These are phyloP conservation scores for Leccinellum luteum DNA, from an alignment of 768 basidiomycete species.

Conservation along the genomic window DNA sequence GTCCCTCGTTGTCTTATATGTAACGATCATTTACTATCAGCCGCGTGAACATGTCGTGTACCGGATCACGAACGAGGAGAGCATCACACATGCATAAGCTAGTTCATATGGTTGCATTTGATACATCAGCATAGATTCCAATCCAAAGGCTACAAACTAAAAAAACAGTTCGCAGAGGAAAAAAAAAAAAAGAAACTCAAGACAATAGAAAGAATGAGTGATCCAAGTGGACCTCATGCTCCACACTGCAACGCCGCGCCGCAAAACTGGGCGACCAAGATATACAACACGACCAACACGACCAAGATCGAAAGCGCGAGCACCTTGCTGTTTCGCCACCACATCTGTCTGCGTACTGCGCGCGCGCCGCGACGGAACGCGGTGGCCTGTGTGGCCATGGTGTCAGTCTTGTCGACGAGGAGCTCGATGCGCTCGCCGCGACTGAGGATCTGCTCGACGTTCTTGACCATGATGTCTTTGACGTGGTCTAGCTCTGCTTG, in stretches of 20 bases:
- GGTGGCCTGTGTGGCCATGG: slow-evolving; percentile 90
- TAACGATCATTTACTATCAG: slow-evolving; percentile 1
- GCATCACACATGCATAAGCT: not conserved
- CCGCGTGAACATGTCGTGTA: too few species aligned
- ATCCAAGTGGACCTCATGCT: not conserved
- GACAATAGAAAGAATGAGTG: slow-evolving; percentile 2
- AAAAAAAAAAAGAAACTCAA: not conserved
- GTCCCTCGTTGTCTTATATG: slow-evolving; percentile 14
- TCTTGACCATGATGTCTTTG: slow-evolving; percentile 98
- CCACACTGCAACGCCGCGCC: slow-evolving; percentile 76
- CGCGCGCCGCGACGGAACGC: slow-evolving; percentile 90
- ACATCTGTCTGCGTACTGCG: slow-evolving; percentile 80
- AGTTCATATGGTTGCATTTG: not conserved
- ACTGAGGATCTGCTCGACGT: slow-evolving; percentile 93
- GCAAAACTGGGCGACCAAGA: slow-evolving; percentile 87
- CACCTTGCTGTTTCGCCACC: slow-evolving; percentile 82
- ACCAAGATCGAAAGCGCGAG: slow-evolving; percentile 67
- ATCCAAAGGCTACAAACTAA: slow-evolving; percentile 9
- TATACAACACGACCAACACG: slow-evolving; percentile 71
- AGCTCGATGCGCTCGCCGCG: slow-evolving; percentile 95
- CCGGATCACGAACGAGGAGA: too few species aligned
- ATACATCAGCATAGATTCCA: slow-evolving; percentile 10
- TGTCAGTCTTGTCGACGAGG: slow-evolving; percentile 96
- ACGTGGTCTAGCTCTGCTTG: slow-evolving; percentile 87
- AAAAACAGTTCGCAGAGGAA: too few species aligned